Evolutionary conservation across 2,329 filamentous ascomycete genomes (phyloP).

Genomic region (Macroventuria anomochaeta): DNA sequence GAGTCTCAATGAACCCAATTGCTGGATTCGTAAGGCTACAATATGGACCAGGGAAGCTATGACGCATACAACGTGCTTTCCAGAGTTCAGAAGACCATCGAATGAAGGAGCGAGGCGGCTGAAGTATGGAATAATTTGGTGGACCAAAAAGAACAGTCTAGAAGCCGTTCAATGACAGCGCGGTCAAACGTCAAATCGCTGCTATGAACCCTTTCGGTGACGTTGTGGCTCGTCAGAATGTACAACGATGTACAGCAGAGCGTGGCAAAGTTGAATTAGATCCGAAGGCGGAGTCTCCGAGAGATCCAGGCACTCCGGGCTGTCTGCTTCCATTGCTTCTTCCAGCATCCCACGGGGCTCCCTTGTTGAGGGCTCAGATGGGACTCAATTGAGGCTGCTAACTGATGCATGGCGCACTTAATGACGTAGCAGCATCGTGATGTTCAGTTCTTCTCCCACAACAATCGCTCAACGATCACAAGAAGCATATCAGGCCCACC

Average conservation of each 20-base stretch:
- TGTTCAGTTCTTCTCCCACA: slow-evolving; percentile 4
- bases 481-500: slow-evolving; percentile 7
- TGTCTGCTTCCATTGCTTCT: background rate
- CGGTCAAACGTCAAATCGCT: slow-evolving; percentile 1
- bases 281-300: slow-evolving; percentile 5
- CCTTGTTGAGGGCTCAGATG: background rate
- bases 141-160: slow-evolving; percentile 15
- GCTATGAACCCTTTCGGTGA: slow-evolving; percentile 2
- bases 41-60: slow-evolving; percentile 1
- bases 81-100: background rate
- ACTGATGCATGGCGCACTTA: slow-evolving; percentile 16
- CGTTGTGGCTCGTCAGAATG: slow-evolving; percentile 1
- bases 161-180: slow-evolving; percentile 13
- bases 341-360: background rate
- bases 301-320: background rate
- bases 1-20: background rate
- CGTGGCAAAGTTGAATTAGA: background rate
- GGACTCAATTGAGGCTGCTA: background rate
- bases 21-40: background rate
- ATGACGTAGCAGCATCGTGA: slow-evolving; percentile 23
- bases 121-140: slow-evolving; percentile 1
- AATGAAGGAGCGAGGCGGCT: background rate
- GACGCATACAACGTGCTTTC: slow-evolving; percentile 7
- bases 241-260: background rate
- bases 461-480: background rate